phyloP scores from a whole-genome alignment of 2,329 filamentous ascomycete species.

The Allantophomopsis cytisporea region DNA sequence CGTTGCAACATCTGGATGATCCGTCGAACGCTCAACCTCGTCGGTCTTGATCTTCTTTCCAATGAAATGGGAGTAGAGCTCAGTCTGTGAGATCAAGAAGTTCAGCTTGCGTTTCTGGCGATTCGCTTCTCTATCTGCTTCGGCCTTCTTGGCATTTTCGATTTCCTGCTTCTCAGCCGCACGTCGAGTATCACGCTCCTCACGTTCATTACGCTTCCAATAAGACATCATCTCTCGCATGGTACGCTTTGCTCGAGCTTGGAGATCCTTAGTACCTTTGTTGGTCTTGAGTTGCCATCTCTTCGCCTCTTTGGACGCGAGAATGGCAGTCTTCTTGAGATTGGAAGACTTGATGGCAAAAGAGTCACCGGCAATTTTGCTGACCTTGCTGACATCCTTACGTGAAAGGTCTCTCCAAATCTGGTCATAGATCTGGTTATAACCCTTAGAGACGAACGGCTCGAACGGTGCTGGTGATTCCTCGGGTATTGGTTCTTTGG shows the following conservation, averaged over 20 bases:
- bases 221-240: constrained; percentile 99
- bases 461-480: constrained; percentile 24
- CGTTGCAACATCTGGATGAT: constrained; percentile 57
- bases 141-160: constrained; percentile 90
- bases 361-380: constrained; percentile 75
- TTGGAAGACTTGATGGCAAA: constrained; percentile 86
- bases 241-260: constrained; percentile 89
- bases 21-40: constrained; percentile 81
- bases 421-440: constrained; percentile 93
- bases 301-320: constrained; percentile 93
- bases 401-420: constrained; percentile 92
- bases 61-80: constrained; percentile 98
- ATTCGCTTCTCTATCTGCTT: constrained; percentile 94
- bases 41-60: constrained; percentile 98
- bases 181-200: constrained; percentile 89
- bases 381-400: constrained; percentile 88
- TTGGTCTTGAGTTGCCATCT: constrained; percentile 96
- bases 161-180: constrained; percentile 91
- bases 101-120: constrained; percentile 98
- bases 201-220: constrained; percentile 97
- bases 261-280: constrained; percentile 96
- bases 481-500: constrained; percentile 23
- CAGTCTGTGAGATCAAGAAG: constrained; percentile 97
- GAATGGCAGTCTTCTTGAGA: constrained; percentile 89
- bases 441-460: constrained; percentile 73